Conservation (phyloP, 2,329 filamentous ascomycete genomes). For the Colletotrichum sp. region DNA sequence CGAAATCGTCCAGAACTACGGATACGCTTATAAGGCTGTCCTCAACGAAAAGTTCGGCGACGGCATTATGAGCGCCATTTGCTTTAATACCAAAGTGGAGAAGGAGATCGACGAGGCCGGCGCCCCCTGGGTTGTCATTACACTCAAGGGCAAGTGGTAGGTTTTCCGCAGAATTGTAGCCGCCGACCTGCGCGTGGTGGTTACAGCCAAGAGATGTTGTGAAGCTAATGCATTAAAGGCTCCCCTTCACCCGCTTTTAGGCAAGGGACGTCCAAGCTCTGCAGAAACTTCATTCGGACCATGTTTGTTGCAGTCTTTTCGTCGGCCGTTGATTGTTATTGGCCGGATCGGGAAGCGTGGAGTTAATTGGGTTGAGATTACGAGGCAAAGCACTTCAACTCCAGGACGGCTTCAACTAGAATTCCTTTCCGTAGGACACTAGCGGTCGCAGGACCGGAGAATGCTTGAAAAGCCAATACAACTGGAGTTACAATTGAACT, state of each 20-base stretch:
- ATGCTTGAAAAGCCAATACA: not conserved
- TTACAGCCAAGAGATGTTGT: not conserved
- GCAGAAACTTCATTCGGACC: not conserved
- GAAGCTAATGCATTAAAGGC: conserved; percentile 27
- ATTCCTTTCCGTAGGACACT: not conserved
- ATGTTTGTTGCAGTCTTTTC: not conserved
- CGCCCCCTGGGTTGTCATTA: conserved; percentile 83
- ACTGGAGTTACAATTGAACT: not conserved
- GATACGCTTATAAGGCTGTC: conserved; percentile 93
- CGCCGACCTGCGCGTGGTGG: not conserved
- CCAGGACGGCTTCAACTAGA: not conserved
- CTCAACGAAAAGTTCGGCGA: conserved; percentile 95
- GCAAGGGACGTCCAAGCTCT: not conserved
- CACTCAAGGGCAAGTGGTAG: conserved; percentile 81
- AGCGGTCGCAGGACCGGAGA: not conserved
- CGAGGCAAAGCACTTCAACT: not conserved
- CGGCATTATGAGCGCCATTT: conserved; percentile 96
- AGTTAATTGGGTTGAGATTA: not conserved
- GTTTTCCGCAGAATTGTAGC: not conserved
- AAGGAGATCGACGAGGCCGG: conserved; percentile 90
- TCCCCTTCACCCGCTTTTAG: conserved; percentile 41
- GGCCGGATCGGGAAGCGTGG: not conserved
- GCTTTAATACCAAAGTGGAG: conserved; percentile 88
- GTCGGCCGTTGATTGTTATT: not conserved
- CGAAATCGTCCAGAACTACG: conserved; percentile 96